Conservation (phyloP, 2,329 filamentous ascomycete species). For the Penicillium palitans region DNA sequence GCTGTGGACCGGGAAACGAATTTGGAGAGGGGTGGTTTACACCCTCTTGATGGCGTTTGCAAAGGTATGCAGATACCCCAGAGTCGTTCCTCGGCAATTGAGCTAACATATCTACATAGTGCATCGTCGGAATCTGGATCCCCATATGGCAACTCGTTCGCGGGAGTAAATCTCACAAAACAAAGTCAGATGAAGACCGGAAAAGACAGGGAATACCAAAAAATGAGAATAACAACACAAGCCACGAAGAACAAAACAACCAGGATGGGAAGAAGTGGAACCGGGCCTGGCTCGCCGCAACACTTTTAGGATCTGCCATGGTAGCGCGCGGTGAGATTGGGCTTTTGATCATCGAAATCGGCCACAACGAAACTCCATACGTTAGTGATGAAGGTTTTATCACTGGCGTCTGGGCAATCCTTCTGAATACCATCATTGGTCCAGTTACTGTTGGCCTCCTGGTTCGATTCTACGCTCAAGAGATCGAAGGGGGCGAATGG, state of each 20-base stretch:
- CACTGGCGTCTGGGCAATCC: slow-evolving; percentile 35
- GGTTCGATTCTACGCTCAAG: slow-evolving; percentile 25
- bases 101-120: slow-evolving; percentile 18
- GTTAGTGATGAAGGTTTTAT: slow-evolving; percentile 40
- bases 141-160: slow-evolving; percentile 22
- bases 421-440: slow-evolving; percentile 36
- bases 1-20: slow-evolving; percentile 35
- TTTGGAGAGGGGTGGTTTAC: slow-evolving; percentile 34
- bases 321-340: slow-evolving; percentile 38
- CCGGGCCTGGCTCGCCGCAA: slow-evolving; percentile 23
- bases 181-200: not conserved
- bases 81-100: not conserved
- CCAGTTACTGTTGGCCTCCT: slow-evolving; percentile 31
- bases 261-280: slow-evolving; percentile 1
- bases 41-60: slow-evolving; percentile 33
- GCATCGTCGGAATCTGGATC: slow-evolving; percentile 32
- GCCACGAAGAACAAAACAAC: not conserved
- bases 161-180: not conserved
- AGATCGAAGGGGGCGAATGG: slow-evolving; percentile 29
- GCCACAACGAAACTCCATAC: slow-evolving; percentile 38
- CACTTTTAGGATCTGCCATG: slow-evolving; percentile 35
- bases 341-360: slow-evolving; percentile 35
- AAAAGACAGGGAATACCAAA: not conserved
- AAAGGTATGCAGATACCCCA: slow-evolving; percentile 22
- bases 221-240: not conserved